Percentiles rank a stretch among this genome's conserved stretches.
Conservation (phyloP, 2,329 filamentous ascomycete genomes). For the Botrytis hyacinthi region DNA sequence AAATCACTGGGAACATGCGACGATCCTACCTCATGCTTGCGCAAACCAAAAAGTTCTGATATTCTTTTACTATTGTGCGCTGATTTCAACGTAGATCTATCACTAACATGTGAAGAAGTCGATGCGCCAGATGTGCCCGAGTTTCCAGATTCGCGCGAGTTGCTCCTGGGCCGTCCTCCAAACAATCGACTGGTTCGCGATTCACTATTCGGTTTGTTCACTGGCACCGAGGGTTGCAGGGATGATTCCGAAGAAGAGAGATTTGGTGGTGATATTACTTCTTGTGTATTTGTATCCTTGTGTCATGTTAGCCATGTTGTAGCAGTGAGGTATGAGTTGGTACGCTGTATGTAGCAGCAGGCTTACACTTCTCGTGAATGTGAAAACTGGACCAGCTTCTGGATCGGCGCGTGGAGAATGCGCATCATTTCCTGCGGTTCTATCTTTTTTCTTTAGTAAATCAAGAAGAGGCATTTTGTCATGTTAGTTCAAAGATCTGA, state of each 20-base stretch:
- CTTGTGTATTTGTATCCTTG: slow-evolving; percentile 71
- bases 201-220: slow-evolving; percentile 23
- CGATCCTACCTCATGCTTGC: slow-evolving; percentile 57
- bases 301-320: slow-evolving; percentile 17
- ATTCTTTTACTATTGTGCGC: slow-evolving; percentile 45
- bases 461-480: slow-evolving; percentile 57
- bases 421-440: slow-evolving; percentile 43
- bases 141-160: slow-evolving; percentile 47
- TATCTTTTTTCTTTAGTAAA: slow-evolving; percentile 62
- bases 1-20: slow-evolving; percentile 76
- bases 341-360: background rate
- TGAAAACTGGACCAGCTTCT: slow-evolving; percentile 54
- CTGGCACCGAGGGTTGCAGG: slow-evolving; percentile 21
- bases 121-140: slow-evolving; percentile 33
- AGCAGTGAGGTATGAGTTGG: slow-evolving; percentile 4
- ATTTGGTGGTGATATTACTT: slow-evolving; percentile 70
- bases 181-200: slow-evolving; percentile 38
- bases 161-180: slow-evolving; percentile 43
- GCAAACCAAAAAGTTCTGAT: slow-evolving; percentile 70
- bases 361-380: slow-evolving; percentile 68
- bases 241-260: slow-evolving; percentile 43
- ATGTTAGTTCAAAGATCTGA: slow-evolving; percentile 4
- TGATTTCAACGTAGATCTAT: slow-evolving; percentile 9
- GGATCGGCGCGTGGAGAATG: slow-evolving; percentile 31
- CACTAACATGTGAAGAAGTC: slow-evolving; percentile 25